Percentiles rank a stretch among this genome's conserved stretches.
phyloP scores from a whole-genome alignment of 306 rosid species.

The Glycyrrhiza uralensis region DNA sequence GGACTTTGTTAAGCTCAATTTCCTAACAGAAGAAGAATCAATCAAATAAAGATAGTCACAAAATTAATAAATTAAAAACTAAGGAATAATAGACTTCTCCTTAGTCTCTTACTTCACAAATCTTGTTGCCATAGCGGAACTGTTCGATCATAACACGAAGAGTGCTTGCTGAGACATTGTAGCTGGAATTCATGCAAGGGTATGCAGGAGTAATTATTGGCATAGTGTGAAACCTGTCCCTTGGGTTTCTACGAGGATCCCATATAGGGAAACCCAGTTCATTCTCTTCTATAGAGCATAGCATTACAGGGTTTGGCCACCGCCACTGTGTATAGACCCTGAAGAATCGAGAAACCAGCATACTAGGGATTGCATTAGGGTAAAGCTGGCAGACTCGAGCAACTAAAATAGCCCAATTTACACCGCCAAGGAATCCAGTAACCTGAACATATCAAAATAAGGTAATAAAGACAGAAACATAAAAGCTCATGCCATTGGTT shows the following conservation, averaged over 20 bases:
- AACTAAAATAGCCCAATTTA: constrained; percentile 95
- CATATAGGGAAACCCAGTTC: constrained; percentile 84
- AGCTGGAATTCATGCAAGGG: constrained; percentile 99
- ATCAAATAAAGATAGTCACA: constrained; percentile 16
- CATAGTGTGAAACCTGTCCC: constrained; percentile 86
- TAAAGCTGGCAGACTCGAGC: constrained; percentile 97
- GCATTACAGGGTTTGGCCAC: constrained; percentile 99
- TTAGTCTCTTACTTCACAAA: constrained; percentile 86
- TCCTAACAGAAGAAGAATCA: constrained; percentile 51
- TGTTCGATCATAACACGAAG: constrained; percentile 97
- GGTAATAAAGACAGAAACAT: neutral
- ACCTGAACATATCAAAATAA: constrained; percentile 49
- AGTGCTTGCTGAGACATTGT: constrained; percentile 92
- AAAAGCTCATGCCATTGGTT: neutral
- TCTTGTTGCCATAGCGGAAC: constrained; percentile 68
- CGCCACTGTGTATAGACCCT: constrained; percentile 99
- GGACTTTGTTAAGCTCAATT: constrained; percentile 78
- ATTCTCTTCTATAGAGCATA: constrained; percentile 88
- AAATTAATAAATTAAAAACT: neutral
- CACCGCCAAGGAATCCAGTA: constrained; percentile 99
- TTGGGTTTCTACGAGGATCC: constrained; percentile 92
- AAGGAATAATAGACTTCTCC: constrained; percentile 11
- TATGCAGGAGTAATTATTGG: constrained; percentile 98
- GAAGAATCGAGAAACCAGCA: constrained; percentile 95
- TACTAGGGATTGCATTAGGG: constrained; percentile 97